Base-by-base conservation (phyloP, 345 rosid species). In the Gynandropsis gynandra region DNA sequence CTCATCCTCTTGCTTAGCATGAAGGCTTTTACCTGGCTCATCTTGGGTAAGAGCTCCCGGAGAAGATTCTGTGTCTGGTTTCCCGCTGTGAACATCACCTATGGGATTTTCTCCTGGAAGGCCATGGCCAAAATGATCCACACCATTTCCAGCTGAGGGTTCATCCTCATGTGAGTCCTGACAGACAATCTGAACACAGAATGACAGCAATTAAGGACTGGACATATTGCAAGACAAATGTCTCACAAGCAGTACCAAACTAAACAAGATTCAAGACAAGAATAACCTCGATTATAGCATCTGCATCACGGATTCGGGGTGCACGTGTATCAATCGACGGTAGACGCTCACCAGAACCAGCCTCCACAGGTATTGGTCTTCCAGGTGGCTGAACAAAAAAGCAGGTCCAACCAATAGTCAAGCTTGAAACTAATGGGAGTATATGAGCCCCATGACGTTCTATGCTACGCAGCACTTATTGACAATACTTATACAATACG, bases 331-430 rank as follows among this genome's bases (percentile, higher is more conserved):
- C 99, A 40, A 74, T 65, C 49, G 99, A 93, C 0, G 97, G 95
- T 29, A 74, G 76, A 20, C 99, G 97, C 36, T 93, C 99, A 64
- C 90, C 89, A 66, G 35, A 75, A 50, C 97, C 96, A 61, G 72
- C 70, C 71, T 93, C 99, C 45, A 93, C 99, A 68, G 87, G 99
- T 70, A 93, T 93, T 16, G 97, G 77, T 75, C 97, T 79, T 58
- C 99, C 99, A 45, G 95, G 77, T 53, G 99, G 99, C 99, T 93
- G 79, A 50, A 47, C 53, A 51, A 40, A 60, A 57, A 50, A 34
- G 65, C 53, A 37, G 51, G 51, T n/a, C 50, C 42, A 43, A 52
- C 9, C 27, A 54, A 41, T 63, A 47, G 39, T 47, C 32, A 35
- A 46, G 47, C 34, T 41, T 59, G 17, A 37, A 46, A 62, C 40